Percentiles rank a stretch among this genome's conserved stretches.
Evolutionary conservation across 805 yeast species (phyloP).

Genomic region (Saccharomycodes ludwigii): DNA sequence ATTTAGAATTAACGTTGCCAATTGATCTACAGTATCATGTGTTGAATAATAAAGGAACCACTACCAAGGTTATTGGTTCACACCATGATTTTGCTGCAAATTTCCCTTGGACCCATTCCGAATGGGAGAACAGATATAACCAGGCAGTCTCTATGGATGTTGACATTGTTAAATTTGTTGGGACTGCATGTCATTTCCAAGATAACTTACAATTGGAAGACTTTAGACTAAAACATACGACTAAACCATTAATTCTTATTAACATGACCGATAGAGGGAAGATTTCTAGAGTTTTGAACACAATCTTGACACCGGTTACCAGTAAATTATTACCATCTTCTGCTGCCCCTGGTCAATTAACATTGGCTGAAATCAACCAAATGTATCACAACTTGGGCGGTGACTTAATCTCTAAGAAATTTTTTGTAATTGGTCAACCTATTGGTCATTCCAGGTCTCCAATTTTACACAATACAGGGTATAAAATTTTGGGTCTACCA

Average conservation of each 20-base stretch:
- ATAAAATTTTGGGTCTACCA: conserved; percentile 64
- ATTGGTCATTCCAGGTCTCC: conserved; percentile 86
- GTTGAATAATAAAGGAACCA: conserved; percentile 34
- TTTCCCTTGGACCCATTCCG: conserved; percentile 52
- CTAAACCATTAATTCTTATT: conserved; percentile 63
- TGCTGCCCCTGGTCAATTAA: conserved; percentile 75
- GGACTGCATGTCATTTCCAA: conserved; percentile 47
- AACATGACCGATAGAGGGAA: conserved; percentile 72
- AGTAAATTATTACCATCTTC: conserved; percentile 52
- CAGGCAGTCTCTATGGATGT: conserved; percentile 53
- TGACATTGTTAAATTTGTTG: conserved; percentile 76
- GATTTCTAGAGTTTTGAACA: conserved; percentile 66
- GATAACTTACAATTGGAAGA: conserved; percentile 65
- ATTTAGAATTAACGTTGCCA: conserved; percentile 65
- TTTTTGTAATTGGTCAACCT: conserved; percentile 73
- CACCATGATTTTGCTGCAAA: conserved; percentile 62
- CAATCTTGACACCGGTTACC: conserved; percentile 73
- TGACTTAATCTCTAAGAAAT: conserved; percentile 36
- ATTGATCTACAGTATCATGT: conserved; percentile 39
- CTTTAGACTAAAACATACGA: conserved; percentile 46
- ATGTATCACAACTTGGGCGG: conserved; percentile 50
- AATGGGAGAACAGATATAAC: conserved; percentile 64
- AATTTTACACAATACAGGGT: conserved; percentile 69
- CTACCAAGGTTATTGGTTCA: conserved; percentile 69
- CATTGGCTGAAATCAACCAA: conserved; percentile 51